Evolutionary conservation across 371 early-diverging fungal species (phyloP).

Genomic region (Lichtheimia hyalospora): DNA sequence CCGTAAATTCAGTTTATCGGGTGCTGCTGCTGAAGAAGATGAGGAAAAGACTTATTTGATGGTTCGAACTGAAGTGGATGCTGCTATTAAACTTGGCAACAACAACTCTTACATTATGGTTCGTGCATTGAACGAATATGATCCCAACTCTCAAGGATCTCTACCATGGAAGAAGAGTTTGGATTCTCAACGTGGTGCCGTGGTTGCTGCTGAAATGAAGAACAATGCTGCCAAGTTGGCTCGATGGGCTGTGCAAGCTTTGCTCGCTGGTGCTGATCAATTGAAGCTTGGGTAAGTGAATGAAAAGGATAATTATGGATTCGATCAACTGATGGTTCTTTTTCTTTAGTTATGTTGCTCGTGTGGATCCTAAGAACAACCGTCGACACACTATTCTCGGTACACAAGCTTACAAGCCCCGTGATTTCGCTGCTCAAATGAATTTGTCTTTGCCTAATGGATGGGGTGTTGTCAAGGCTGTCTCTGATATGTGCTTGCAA

Average conservation of each 20-base stretch:
- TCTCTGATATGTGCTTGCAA: constrained; percentile 83
- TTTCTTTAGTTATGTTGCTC: constrained; percentile 59
- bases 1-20: constrained; percentile 71
- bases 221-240: constrained; percentile 96
- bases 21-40: constrained; percentile 25
- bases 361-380: constrained; percentile 79
- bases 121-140: constrained; percentile 92
- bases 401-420: constrained; percentile 83
- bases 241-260: constrained; percentile 91
- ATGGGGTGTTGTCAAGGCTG: constrained; percentile 95
- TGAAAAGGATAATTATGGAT: constrained; percentile 23
- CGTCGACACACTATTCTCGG: constrained; percentile 85
- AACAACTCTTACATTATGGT: constrained; percentile 70
- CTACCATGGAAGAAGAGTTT: constrained; percentile 95
- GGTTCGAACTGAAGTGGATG: constrained; percentile 91
- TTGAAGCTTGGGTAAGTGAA: constrained; percentile 76
- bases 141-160: constrained; percentile 84
- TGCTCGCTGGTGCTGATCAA: constrained; percentile 88
- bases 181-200: constrained; percentile 95
- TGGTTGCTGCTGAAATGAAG: constrained; percentile 96
- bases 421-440: constrained; percentile 91
- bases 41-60: constrained; percentile 64
- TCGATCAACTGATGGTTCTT: neutral
- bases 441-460: constrained; percentile 81
- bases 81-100: constrained; percentile 62